A percentile compares a stretch with the other conserved stretches of the same genome.
phyloP scores from a whole-genome alignment of 2,329 filamentous ascomycete species.

The Eutypella sp. region DNA sequence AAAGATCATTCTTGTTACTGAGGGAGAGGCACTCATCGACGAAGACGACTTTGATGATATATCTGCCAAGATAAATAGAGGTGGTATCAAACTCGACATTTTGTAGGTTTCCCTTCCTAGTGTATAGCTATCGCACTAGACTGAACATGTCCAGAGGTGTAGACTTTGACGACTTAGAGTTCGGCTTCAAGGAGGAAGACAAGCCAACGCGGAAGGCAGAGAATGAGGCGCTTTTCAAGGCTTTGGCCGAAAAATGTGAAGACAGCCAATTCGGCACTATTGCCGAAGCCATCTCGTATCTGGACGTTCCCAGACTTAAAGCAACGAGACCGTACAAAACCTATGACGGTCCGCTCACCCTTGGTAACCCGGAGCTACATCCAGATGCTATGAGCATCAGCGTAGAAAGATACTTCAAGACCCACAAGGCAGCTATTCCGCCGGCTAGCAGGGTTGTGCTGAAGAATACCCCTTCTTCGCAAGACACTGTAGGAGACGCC shows the following conservation, averaged over 20 bases:
- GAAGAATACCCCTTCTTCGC: constrained; percentile 39
- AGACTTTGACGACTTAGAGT: constrained; percentile 89
- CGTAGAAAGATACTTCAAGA: constrained; percentile 87
- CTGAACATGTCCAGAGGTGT: constrained; percentile 56
- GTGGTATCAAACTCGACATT: constrained; percentile 72
- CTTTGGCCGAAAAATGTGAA: constrained; percentile 62
- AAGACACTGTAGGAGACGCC: constrained; percentile 45
- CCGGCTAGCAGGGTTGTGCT: constrained; percentile 69
- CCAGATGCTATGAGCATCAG: constrained; percentile 74
- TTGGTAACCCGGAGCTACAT: constrained; percentile 73
- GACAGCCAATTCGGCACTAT: constrained; percentile 78
- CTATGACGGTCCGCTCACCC: constrained; percentile 73
- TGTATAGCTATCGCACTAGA: constrained; percentile 1
- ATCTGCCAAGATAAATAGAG: constrained; percentile 65
- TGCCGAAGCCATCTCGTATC: constrained; percentile 75
- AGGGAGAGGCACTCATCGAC: constrained; percentile 70
- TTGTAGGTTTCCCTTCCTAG: constrained; percentile 54
- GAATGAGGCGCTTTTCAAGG: constrained; percentile 67
- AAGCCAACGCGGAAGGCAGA: constrained; percentile 68
- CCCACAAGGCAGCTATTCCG: constrained; percentile 68
- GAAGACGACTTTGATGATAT: constrained; percentile 67
- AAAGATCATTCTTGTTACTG: constrained; percentile 79
- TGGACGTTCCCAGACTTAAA: constrained; percentile 74
- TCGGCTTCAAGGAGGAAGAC: constrained; percentile 85
- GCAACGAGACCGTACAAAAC: constrained; percentile 67